A percentile compares a stretch with the other conserved stretches of the same genome.
phyloP scores from a whole-genome alignment of 2,329 filamentous ascomycete species.

The Acarospora socialis region DNA sequence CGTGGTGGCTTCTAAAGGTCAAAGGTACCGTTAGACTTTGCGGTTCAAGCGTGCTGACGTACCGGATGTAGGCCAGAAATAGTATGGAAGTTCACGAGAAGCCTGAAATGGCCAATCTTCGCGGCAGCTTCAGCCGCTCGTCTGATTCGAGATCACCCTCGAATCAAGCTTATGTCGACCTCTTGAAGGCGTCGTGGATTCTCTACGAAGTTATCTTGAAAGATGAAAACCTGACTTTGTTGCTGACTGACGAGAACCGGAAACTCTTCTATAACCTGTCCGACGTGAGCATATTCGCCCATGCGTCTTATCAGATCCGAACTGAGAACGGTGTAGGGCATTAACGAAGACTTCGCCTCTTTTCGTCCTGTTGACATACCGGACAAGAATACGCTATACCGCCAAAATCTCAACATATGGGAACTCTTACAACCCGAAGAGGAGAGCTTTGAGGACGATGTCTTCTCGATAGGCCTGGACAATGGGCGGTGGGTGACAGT shows the following conservation, averaged over 20 bases:
- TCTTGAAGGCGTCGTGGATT: constrained; percentile 22
- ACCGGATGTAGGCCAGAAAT: constrained; percentile 1
- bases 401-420: constrained; percentile 19
- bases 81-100: constrained; percentile 15
- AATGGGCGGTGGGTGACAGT: constrained; percentile 20
- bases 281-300: constrained; percentile 12
- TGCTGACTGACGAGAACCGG: constrained; percentile 19
- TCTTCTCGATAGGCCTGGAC: constrained; percentile 13
- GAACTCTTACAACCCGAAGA: constrained; percentile 21
- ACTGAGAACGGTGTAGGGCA: constrained; percentile 13
- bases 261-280: constrained; percentile 21
- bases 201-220: constrained; percentile 20
- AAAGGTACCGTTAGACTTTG: not conserved
- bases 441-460: constrained; percentile 9
- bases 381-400: constrained; percentile 13
- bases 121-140: constrained; percentile 17
- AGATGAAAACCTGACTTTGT: constrained; percentile 13
- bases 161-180: constrained; percentile 21
- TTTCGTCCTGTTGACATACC: constrained; percentile 18
- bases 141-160: constrained; percentile 13
- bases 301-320: not conserved
- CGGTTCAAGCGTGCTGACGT: too few relatives aligned
- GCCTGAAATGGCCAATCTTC: constrained; percentile 12
- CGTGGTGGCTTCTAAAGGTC: constrained; percentile 23
- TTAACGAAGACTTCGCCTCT: constrained; percentile 19